Conservation (phyloP, 179 eudicot species). For the Beta lomatogona region DNA sequence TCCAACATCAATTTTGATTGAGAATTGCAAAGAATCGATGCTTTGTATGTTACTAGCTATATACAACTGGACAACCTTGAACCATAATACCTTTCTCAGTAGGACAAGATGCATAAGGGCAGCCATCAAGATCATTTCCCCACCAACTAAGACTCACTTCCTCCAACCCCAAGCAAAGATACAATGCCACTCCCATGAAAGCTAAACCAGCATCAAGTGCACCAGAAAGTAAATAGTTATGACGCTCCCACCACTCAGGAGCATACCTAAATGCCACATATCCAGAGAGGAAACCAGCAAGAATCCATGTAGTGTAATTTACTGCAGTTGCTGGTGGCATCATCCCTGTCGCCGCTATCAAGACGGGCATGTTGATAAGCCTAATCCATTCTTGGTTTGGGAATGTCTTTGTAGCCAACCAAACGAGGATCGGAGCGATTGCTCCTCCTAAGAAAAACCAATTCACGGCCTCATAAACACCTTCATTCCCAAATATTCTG, state of each 20-base stretch:
- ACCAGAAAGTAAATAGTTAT: conserved; percentile 85
- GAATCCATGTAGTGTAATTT: conserved; percentile 81
- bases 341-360: conserved; percentile 72
- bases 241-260: conserved; percentile 76
- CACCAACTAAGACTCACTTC: conserved; percentile 68
- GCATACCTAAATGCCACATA: conserved; percentile 72
- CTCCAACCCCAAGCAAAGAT: conserved; percentile 77
- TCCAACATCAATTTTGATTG: neutral
- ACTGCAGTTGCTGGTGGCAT: conserved; percentile 99
- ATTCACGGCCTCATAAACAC: conserved; percentile 63
- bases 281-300: conserved; percentile 80
- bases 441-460: conserved; percentile 93
- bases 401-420: conserved; percentile 69
- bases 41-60: neutral
- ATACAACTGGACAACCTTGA: conserved; percentile 62
- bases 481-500: conserved; percentile 75
- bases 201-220: conserved; percentile 94
- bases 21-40: neutral
- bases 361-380: conserved; percentile 85
- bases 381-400: conserved; percentile 83
- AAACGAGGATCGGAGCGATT: conserved; percentile 75
- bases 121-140: conserved; percentile 94
- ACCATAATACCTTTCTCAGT: conserved; percentile 62
- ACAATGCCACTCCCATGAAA: conserved; percentile 88
- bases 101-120: conserved; percentile 83